Evolutionary conservation across 768 basidiomycete genomes (phyloP), one percentile per base, ranked within the genome.

Genomic region (Hebeloma cylindrosporum): DNA sequence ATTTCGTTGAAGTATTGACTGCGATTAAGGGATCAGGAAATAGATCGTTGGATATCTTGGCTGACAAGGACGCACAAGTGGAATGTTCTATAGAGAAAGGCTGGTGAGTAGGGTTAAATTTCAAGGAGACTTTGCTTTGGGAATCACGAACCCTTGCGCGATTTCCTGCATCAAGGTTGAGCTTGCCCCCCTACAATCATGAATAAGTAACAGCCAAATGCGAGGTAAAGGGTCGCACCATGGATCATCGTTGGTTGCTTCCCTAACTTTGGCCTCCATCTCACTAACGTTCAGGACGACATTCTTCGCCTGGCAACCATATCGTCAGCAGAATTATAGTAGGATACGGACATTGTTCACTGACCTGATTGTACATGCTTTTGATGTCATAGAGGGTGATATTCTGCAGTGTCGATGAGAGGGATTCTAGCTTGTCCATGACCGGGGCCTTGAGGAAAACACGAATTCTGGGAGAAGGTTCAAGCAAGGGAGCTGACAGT

Each of bases 1-100:
- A 98, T 93, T 72, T 99, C 95, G 67, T 98, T 99, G 69, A 99
- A 99, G 51, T 93, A 82, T 76, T 94, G 92, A 69, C 93, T 96
- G 61, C 2, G 23, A 35, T 14, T 41, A 43, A 53, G 27, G 36
- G 30, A 29, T 40, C n/a, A 40, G 20, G 30, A 5, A 23, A 7
- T 25, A 58, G 53, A 27, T 35, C 25, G 27, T 38, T 7, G 6
- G 20, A 16, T 2, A 10, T 7, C 27, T 26, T 32, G 45, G 13
- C 30, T 38, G 22, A 9, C 11, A 10, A 17, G 17, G 6, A 68
- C 88, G 66, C 63, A 96, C 94, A 94, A 97, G 61, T 93, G 95
- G 66, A 95, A 94, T n/a, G 95, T 97, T 54, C 94, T 96, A 52
- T 10, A 32, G 3, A 16, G 30, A 14, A 38, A 5, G 13, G 5